A percentile compares a stretch with the other conserved stretches of the same genome.
These are phyloP conservation scores for Amanita rimosa DNA, from an alignment of 768 basidiomycete genomes.

Conservation along the genomic window DNA sequence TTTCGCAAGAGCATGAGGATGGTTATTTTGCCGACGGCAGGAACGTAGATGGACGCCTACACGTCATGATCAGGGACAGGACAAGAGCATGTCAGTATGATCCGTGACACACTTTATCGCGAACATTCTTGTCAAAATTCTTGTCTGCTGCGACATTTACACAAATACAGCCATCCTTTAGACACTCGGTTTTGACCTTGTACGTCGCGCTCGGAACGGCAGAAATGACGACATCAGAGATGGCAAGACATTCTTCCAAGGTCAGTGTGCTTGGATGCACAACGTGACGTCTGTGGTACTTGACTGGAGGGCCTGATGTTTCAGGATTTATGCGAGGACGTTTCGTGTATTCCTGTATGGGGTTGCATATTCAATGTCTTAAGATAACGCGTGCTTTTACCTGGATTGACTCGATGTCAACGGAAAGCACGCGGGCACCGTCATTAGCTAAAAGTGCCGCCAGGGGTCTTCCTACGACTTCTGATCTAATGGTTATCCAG, in stretches of 20 bases:
- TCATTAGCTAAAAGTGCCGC: constrained; percentile 94
- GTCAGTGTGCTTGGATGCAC: constrained; percentile 58
- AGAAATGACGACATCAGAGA: constrained; percentile 89
- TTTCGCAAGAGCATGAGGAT: constrained; percentile 97
- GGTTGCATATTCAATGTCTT: neutral
- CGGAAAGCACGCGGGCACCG: constrained; percentile 90
- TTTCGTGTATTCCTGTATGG: constrained; percentile 79
- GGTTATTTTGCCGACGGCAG: constrained; percentile 96
- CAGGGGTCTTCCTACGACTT: constrained; percentile 95
- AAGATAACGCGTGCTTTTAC: constrained; percentile 16
- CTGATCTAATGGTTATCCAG: constrained; percentile 45
- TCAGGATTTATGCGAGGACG: constrained; percentile 44
- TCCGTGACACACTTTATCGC: constrained; percentile 61
- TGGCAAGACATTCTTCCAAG: constrained; percentile 68
- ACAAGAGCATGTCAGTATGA: neutral
- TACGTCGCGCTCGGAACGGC: constrained; percentile 82
- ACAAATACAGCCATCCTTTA: constrained; percentile 92
- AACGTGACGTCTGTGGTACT: constrained; percentile 79
- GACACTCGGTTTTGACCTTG: constrained; percentile 78
- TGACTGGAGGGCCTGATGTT: constrained; percentile 11
- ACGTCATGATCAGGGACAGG: neutral
- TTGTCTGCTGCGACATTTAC: constrained; percentile 91
- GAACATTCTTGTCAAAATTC: constrained; percentile 90
- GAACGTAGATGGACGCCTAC: constrained; percentile 92
- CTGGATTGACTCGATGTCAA: constrained; percentile 92